Percentiles rank a stretch among this genome's conserved stretches.
phyloP scores from a whole-genome alignment of 164 flowering plant species.

The Nelumbo lutea region DNA sequence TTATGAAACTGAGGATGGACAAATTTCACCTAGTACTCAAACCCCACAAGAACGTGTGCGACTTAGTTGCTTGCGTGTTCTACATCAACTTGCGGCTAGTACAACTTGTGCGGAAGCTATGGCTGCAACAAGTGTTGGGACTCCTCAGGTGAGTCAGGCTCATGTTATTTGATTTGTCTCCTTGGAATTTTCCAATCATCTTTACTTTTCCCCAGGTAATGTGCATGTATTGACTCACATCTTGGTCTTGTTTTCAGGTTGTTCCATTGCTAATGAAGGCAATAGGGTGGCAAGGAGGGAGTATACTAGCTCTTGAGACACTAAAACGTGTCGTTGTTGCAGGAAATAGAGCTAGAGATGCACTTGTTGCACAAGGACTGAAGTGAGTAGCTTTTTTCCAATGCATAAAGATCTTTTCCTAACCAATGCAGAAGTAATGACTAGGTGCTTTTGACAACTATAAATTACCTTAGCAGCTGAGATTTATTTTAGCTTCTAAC shows the following conservation, averaged over 20 bases:
- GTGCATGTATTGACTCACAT: neutral
- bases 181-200: too few relatives aligned
- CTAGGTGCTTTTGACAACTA: neutral
- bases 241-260: slow-evolving; percentile 48
- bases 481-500: too few relatives aligned
- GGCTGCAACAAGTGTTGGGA: slow-evolving; percentile 98
- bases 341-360: slow-evolving; percentile 98
- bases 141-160: slow-evolving; percentile 68
- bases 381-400: slow-evolving; percentile 46
- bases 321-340: slow-evolving; percentile 97
- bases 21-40: slow-evolving; percentile 43
- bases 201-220: too few relatives aligned
- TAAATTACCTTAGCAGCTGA: too few relatives aligned
- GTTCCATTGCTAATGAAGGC: slow-evolving; percentile 99
- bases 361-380: slow-evolving; percentile 98
- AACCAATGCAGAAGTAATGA: neutral
- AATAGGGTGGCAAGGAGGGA: slow-evolving; percentile 99
- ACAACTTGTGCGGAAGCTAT: slow-evolving; percentile 98
- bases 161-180: neutral
- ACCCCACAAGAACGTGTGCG: slow-evolving; percentile 96
- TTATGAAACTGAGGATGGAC: slow-evolving; percentile 54
- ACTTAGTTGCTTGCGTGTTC: slow-evolving; percentile 92
- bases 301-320: slow-evolving; percentile 96
- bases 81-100: slow-evolving; percentile 98
- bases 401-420: too few relatives aligned